Percentiles rank a stretch among this genome's conserved stretches.
Conservation (phyloP, 495 filamentous ascomycete species). For the Tuber umbilicatum region DNA sequence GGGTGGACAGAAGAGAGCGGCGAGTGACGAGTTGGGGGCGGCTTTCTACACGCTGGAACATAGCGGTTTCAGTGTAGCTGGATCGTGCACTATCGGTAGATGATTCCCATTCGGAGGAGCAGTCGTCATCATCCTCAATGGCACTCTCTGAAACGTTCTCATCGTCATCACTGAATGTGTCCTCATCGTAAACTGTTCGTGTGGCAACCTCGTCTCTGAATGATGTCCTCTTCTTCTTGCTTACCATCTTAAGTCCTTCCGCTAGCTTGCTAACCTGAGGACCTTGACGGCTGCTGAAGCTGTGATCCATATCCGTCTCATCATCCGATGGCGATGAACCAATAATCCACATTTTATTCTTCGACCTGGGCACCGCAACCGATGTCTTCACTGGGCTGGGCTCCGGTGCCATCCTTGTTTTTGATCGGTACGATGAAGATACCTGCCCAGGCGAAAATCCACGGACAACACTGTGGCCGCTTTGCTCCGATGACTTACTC, state of each 20-base stretch:
- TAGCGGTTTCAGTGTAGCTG: slow-evolving; percentile 53
- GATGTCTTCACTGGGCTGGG: slow-evolving; percentile 16
- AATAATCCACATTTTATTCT: slow-evolving; percentile 52
- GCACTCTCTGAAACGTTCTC: slow-evolving; percentile 70
- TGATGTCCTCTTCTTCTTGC: slow-evolving; percentile 69
- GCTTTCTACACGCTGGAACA: slow-evolving; percentile 85
- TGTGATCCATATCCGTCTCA: slow-evolving; percentile 29
- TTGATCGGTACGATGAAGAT: slow-evolving; percentile 64
- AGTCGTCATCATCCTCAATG: slow-evolving; percentile 82
- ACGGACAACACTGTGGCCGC: slow-evolving; percentile 68
- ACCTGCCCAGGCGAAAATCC: slow-evolving; percentile 79
- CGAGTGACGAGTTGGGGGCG: slow-evolving; percentile 75
- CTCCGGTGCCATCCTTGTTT: slow-evolving; percentile 36
- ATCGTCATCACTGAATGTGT: slow-evolving; percentile 67
- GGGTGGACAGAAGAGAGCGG: slow-evolving; percentile 80
- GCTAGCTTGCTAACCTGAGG: slow-evolving; percentile 23
- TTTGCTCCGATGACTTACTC: slow-evolving; percentile 45
- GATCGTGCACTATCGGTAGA: slow-evolving; percentile 79
- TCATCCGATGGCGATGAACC: slow-evolving; percentile 48
- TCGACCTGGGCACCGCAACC: slow-evolving; percentile 47
- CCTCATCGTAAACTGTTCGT: slow-evolving; percentile 59
- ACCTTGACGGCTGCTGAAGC: slow-evolving; percentile 16
- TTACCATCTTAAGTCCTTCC: slow-evolving; percentile 32
- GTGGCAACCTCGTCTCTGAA: slow-evolving; percentile 72
- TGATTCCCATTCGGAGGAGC: slow-evolving; percentile 78